These are phyloP conservation scores for Cytospora mali DNA, from an alignment of 2,329 filamentous ascomycete genomes.

Conservation along the genomic window DNA sequence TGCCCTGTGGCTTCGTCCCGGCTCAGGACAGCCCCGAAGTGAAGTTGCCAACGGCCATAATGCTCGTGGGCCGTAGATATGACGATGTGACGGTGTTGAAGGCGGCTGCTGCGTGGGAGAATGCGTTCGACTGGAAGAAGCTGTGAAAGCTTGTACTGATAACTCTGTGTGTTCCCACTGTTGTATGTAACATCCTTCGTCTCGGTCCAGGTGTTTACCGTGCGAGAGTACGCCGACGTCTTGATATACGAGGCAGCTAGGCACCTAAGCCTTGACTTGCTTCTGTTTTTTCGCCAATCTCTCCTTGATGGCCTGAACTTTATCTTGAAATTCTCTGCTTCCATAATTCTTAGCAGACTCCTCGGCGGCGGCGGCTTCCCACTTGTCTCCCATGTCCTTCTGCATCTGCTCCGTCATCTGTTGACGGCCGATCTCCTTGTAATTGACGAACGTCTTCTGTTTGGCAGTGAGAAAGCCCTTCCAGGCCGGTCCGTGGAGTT, in stretches of 20 bases:
- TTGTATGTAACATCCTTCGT: background rate
- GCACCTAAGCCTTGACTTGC: background rate
- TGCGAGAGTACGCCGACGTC: background rate
- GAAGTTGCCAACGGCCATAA: conserved; percentile 19
- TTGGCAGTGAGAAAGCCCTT: background rate
- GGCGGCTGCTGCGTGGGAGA: conserved; percentile 26
- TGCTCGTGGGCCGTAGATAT: conserved; percentile 22
- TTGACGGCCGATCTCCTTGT: background rate
- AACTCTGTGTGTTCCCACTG: background rate
- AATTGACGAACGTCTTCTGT: background rate
- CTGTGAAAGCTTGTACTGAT: conserved; percentile 26
- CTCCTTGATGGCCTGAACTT: background rate
- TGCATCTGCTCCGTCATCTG: background rate
- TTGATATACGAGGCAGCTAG: background rate
- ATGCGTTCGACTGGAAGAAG: conserved; percentile 29
- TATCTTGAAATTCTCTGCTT: background rate
- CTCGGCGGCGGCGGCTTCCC: background rate
- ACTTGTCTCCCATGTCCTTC: background rate
- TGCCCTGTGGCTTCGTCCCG: conserved; percentile 23
- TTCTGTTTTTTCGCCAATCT: background rate
- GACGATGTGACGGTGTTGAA: conserved; percentile 20
- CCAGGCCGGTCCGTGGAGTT: background rate
- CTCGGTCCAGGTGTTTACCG: background rate
- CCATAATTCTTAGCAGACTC: background rate
- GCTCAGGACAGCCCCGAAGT: conserved; percentile 13